Base-by-base conservation (phyloP, 257 asterid genomes). In the Catharanthus roseus region DNA sequence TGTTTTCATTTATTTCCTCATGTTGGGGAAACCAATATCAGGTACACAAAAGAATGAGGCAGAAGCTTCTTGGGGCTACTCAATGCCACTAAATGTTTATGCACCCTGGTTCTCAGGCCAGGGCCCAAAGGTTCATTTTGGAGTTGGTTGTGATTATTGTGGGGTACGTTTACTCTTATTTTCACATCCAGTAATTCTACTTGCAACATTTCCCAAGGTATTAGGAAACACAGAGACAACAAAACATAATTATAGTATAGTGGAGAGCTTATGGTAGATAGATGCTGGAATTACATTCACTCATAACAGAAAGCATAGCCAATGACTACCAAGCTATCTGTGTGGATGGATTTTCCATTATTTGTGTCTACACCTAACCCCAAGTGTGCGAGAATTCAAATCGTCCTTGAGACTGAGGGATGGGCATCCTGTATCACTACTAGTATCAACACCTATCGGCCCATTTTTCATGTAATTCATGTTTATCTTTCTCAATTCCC, bases 131-230 rank as follows among this genome's bases (percentile, higher is more conserved):
- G 63, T 80, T 83, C 96, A 89, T 78, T 44, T 70, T 49, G 77
- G 65, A 23, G 86, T 64, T 60, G 96, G 96, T 64, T 89, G 96
- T 77, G 96, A 89, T 82, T 81, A 82, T 72, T 89, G 96, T 72
- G 96, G 96, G 91, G 96, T 89, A 87, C 80, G 62, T 58, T 57
- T 57, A 26, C 0, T 28, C 62, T n/a, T 26, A 56, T 28, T 56
- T 26, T 2, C 23, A 24, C 24, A 11, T 26, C 4, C 2, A 26
- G 10, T 12, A 3, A 11, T 56, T 29, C 38, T 56, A 10, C 39
- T 28, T 28, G n/a, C 64, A 58, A 31, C n/a, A 3, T 21, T 29
- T 57, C 18, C 21, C 10, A 15, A 58, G 3, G 19, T 29, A 12
- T 4, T 3, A 58, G 65, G n/a, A 12, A 55, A 24, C 62, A 26